Base-by-base conservation (phyloP, 2,329 filamentous ascomycete genomes). In the Beauveria rudraprayagi region DNA sequence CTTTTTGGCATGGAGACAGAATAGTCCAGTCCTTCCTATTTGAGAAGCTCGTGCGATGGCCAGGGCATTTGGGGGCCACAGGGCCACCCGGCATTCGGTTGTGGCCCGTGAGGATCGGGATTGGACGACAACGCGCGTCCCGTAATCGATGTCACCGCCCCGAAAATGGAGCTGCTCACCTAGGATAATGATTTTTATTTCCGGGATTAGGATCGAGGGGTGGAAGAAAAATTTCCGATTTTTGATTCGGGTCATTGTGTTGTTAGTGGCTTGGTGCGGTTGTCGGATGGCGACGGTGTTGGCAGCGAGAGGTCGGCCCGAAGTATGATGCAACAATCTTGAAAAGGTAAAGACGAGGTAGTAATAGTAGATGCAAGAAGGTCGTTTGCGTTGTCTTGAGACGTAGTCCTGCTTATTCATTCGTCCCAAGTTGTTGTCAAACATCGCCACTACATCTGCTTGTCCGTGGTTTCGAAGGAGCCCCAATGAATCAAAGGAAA, bases 81-180 rank as follows among this genome's bases (percentile, higher is more conserved):
- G 19, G 19, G 41, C 24, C 41, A 41, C 17, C n/a, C 53, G 55
- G 55, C 22, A 22, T 50, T 57, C 28, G 10, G 19, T 9, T 44
- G 14, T n/a, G 17, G 11, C 9, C 22, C 3, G 11, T 22, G 50
- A 53, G 28, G 41, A 57, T 41, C 55, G 55, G 55, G 55, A 57
- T 57, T 57, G 55, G 34, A 24, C 17, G 30, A 26, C 44, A 50
- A 57, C 46, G 44, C 55, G 55, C 46, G 55, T 57, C 55, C 44
- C 43, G 30, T n/a, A 24, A 57, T 34, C 17, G 54, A 46, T 24
- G 8, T 28, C 44, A 17, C 10, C 26, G 9, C 44, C 9, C 22
- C 19, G 5, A 17, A 10, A 22, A 11, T 16, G 22, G 52, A n/a
- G 16, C 22, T 7, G 5, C 17, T 9, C 9, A 56, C 40, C 28